Evolutionary conservation across 1,284 basidiomycete genomes (phyloP).

Genomic region (Volvariella volvacea): DNA sequence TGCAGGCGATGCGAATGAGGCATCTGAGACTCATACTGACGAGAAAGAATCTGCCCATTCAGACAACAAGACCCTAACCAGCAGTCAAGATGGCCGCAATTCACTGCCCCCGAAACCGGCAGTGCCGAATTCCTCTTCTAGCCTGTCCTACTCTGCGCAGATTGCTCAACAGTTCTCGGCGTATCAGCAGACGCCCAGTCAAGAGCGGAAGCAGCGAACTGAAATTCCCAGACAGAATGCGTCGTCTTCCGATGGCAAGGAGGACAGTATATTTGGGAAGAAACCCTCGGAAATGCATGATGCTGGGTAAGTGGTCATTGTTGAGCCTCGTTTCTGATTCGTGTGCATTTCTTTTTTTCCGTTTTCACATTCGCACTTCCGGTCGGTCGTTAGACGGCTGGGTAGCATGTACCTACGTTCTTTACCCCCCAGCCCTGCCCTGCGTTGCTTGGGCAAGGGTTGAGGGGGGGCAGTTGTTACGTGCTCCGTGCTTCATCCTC

Average conservation of each 20-base stretch:
- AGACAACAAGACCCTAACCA: neutral
- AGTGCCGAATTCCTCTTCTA: constrained; percentile 13
- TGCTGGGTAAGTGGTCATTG: constrained; percentile 37
- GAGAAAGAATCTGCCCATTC: too few species aligned
- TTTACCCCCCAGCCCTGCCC: too few species aligned
- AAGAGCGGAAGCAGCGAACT: constrained; percentile 50
- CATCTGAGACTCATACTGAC: constrained; percentile 4
- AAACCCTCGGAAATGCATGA: constrained; percentile 88
- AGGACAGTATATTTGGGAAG: constrained; percentile 41
- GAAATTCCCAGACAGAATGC: constrained; percentile 19
- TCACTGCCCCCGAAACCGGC: constrained; percentile 12
- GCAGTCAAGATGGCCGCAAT: constrained; percentile 3
- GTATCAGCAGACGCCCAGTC: constrained; percentile 62
- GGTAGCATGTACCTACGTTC: too few species aligned
- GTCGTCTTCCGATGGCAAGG: constrained; percentile 12
- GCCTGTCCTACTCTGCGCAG: constrained; percentile 60
- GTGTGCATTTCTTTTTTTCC: too few species aligned
- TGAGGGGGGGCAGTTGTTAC: too few species aligned
- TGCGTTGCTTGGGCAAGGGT: too few species aligned
- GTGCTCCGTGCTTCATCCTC: too few species aligned
- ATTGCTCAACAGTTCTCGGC: constrained; percentile 65
- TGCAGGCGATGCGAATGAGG: constrained; percentile 8
- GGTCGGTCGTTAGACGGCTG: too few species aligned
- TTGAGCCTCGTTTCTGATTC: too few species aligned
- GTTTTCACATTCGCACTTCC: too few species aligned